phyloP scores from a whole-genome alignment of 2,329 filamentous ascomycete species.

The Sclerotinia sclerotiorum region DNA sequence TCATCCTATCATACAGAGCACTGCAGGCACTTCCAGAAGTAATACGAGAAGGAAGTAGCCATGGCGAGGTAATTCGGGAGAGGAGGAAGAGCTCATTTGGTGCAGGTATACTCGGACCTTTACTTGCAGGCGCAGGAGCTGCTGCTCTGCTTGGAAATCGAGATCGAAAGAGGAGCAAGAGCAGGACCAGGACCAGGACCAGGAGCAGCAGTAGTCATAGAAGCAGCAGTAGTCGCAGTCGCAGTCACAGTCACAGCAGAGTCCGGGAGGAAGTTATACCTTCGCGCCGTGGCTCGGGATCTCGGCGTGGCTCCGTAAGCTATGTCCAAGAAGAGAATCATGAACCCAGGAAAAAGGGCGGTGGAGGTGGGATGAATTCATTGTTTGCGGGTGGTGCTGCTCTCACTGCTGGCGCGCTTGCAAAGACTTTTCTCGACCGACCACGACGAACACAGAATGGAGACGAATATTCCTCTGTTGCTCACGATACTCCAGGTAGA shows the following conservation, averaged over 20 bases:
- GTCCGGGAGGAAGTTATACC: slow-evolving; percentile 50
- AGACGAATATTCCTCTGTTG: slow-evolving; percentile 64
- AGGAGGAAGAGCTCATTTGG: slow-evolving; percentile 47
- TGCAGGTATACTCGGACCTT: slow-evolving; percentile 50
- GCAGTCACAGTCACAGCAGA: slow-evolving; percentile 19
- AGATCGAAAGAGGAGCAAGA: slow-evolving; percentile 32
- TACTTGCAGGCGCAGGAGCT: slow-evolving; percentile 57
- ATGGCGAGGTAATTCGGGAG: slow-evolving; percentile 51
- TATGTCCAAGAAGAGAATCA: slow-evolving; percentile 65
- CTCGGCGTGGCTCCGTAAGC: slow-evolving; percentile 52
- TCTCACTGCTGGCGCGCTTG: slow-evolving; percentile 61
- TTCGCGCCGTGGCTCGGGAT: slow-evolving; percentile 47
- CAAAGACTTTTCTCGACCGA: slow-evolving; percentile 58
- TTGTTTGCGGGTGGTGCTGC: slow-evolving; percentile 60
- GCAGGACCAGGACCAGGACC: too few species aligned
- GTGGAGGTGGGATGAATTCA: slow-evolving; percentile 60
- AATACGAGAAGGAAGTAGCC: slow-evolving; percentile 37
- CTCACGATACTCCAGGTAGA: slow-evolving; percentile 59
- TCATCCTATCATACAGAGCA: slow-evolving; percentile 73
- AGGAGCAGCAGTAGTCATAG: too few species aligned
- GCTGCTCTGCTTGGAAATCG: slow-evolving; percentile 50
- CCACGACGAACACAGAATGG: slow-evolving; percentile 48
- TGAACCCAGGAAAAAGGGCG: slow-evolving; percentile 42
- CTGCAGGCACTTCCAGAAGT: slow-evolving; percentile 49
- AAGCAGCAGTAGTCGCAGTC: too few species aligned